Base-by-base conservation (phyloP, 495 filamentous ascomycete genomes). In the Thermothielavioides terrestris region DNA sequence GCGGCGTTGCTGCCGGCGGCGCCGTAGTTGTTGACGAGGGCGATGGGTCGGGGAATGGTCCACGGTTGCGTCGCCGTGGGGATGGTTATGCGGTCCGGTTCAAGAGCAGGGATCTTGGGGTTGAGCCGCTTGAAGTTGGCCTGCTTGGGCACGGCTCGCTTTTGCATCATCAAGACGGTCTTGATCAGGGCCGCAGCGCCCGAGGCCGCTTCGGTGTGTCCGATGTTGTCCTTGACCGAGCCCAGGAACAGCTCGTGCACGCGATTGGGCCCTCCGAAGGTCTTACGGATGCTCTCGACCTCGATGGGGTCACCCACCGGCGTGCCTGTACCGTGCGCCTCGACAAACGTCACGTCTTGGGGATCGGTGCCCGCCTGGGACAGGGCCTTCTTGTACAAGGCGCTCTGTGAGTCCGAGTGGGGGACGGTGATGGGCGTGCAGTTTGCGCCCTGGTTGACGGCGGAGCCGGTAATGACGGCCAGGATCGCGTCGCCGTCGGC, bases 181-280 rank as follows among this genome's bases (percentile, higher is more conserved):
- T 83, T 82, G 35, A 82, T 74, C 2, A 82, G 46, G 4, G 67
- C 70, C 1, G 72, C 66, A 10, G 81, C 65, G 14, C 79, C 78
- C 21, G 68, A 67, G 0, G 72, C 66, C 2, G 66, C 71, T 55
- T 81, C 79, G 6, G 67, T 42, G 54, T 82, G 79, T 2, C 79
- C 77, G n/a, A 80, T 71, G 44, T 77, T 77, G 0, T 69, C 71
- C 53, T 83, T 81, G 1, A 79, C 61, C 0, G 77, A 77, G 14
- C 78, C 78, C 26, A 83, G 59, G 41, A 68, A 67, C 9, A 77
- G 54, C 4, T 56, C 65, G 21, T 44, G 55, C 17, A 52, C 60
- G 17, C 44, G 35, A 48, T 46, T 5, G 56, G 48, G 18, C 0
- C 49, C 27, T 2, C 62, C 50, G 6, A 77, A 50, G 1, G 67